Percentiles rank a stretch among this genome's conserved stretches.
These are phyloP conservation scores for Malus sylvestris DNA, from an alignment of 306 rosid genomes.

Conservation along the genomic window DNA sequence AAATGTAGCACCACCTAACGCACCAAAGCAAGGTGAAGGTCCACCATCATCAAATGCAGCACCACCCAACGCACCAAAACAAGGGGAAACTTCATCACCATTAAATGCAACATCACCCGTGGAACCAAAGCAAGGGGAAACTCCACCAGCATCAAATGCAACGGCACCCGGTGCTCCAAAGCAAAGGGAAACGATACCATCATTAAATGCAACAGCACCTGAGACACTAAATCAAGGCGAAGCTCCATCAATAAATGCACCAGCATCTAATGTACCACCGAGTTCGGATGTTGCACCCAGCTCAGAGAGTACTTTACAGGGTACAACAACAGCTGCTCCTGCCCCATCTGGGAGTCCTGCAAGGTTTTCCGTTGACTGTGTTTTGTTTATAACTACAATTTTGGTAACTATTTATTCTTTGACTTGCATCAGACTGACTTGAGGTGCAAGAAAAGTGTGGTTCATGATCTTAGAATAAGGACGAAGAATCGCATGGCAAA, in stretches of 20 bases:
- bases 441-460: neutral
- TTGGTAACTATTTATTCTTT: neutral
- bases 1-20: neutral
- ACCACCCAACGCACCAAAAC: neutral
- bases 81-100: no score
- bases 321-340: neutral
- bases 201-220: neutral
- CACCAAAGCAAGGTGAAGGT: neutral
- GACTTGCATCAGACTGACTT: neutral
- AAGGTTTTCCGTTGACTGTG: neutral
- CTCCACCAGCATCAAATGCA: no score
- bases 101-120: no score
- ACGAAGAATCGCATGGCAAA: neutral
- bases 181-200: neutral
- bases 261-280: neutral
- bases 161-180: no score
- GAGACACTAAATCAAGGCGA: no score
- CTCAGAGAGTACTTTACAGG: neutral
- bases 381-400: neutral
- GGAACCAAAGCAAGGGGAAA: no score
- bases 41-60: neutral
- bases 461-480: neutral
- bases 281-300: neutral
- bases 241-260: neutral
- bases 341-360: neutral